Evolutionary conservation across 169 alveolate species (phyloP).

Genomic region (Cystoisospora suis): DNA sequence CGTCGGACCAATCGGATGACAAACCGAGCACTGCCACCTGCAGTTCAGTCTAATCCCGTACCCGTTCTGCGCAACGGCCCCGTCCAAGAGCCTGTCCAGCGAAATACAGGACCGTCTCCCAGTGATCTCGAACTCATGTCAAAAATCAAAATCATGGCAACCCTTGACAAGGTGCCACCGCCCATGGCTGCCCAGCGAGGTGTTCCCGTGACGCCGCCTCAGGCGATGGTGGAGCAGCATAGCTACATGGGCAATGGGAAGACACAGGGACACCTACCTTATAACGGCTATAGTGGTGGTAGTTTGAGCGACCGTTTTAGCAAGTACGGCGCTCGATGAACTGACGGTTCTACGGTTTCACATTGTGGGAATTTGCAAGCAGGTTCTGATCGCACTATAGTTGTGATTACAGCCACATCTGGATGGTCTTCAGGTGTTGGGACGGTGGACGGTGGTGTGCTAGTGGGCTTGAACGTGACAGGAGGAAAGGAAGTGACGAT

Average conservation of each 20-base stretch:
- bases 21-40: neutral
- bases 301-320: slow-evolving; percentile 15
- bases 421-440: no score
- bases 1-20: neutral
- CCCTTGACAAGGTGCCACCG: slow-evolving; percentile 60
- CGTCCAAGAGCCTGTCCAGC: slow-evolving; percentile 34
- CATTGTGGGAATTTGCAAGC: no score
- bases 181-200: slow-evolving; percentile 64
- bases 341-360: no score
- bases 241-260: neutral
- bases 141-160: slow-evolving; percentile 53
- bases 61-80: slow-evolving; percentile 13
- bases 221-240: slow-evolving; percentile 44
- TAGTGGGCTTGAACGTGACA: no score
- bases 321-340: slow-evolving; percentile 11
- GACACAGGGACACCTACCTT: neutral
- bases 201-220: slow-evolving; percentile 54
- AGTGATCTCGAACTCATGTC: slow-evolving; percentile 48
- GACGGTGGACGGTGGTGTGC: no score
- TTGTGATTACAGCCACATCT: no score
- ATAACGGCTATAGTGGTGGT: neutral
- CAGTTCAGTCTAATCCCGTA: neutral
- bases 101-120: slow-evolving; percentile 34
- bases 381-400: no score
- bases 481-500: no score